Base-by-base conservation (phyloP, 2,329 filamentous ascomycete genomes). In the Cercospora beticola region DNA sequence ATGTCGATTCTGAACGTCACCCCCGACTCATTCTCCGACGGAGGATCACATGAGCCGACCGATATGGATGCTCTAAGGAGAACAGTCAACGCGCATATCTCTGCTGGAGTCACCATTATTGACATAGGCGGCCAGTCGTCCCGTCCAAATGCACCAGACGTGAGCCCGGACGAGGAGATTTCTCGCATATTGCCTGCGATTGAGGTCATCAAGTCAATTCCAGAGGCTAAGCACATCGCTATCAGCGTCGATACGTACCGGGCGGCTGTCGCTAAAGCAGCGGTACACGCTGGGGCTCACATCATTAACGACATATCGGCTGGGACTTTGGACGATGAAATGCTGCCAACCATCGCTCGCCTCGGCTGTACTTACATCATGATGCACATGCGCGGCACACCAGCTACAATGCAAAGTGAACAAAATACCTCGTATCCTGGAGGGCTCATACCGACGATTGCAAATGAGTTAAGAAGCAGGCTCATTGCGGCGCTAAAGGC, bases 1-100 rank as follows among this genome's bases (percentile, higher is more conserved):
- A 99, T 99, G 95, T 92, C 92, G 65, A 97, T 99, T 71, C 84
- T 98, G 57, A 99, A 99, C 80, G 83, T 97, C 63, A 98, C 95
- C 0, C 94, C 94, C 0, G 94, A 99, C 81, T 98, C 94, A 9
- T 99, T 99, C 83, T 98, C 94, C 0, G 94, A 98, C 77, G 94
- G 93, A 64, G 93, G 93, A 8, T 76, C 83, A 8, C 87, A 93
- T 78, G 81, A 82, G 54, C 76, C 83, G 26, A 76, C 71, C 5
- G 83, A 87, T 70, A 70, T 82, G 1, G 70, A 79, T 26, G 74
- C 82, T 28, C 84, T 95, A 28, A 81, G 84, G 12, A 77, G 83
- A 12, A 90, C 87, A 0, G 84, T 94, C 16, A 81, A 83, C 61
- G 74, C 81, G 10, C 89, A 93, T 77, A 86, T 96, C 70, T 80